Percentiles rank a stretch among this genome's conserved stretches.
These are phyloP conservation scores for Glarea lozoyensis DNA, from an alignment of 495 filamentous ascomycete genomes.

Conservation along the genomic window DNA sequence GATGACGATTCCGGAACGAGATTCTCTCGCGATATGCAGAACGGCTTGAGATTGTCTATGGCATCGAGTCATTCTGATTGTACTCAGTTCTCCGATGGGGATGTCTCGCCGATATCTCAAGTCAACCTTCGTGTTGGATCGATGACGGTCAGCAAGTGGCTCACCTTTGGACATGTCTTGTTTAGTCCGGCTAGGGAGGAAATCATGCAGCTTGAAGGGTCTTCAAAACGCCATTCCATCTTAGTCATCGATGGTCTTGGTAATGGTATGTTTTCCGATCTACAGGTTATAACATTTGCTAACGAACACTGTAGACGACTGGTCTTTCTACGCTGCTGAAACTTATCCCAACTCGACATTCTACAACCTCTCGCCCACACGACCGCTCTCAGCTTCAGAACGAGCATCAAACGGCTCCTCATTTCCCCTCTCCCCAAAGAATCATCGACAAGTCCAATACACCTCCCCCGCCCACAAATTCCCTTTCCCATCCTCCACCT, in stretches of 20 bases:
- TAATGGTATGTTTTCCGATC: constrained; percentile 28
- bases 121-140: constrained; percentile 76
- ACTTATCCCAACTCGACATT: constrained; percentile 81
- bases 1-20: constrained; percentile 17
- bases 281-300: not conserved
- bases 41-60: constrained; percentile 2
- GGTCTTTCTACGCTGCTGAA: constrained; percentile 94
- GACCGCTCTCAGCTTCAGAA: constrained; percentile 33
- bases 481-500: constrained; percentile 81
- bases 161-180: constrained; percentile 89
- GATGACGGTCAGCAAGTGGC: constrained; percentile 63
- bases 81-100: constrained; percentile 42
- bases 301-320: constrained; percentile 55
- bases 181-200: constrained; percentile 87
- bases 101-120: constrained; percentile 55
- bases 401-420: constrained; percentile 23
- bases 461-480: constrained; percentile 57
- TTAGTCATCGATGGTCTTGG: constrained; percentile 89
- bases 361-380: constrained; percentile 65
- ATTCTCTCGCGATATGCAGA: not conserved
- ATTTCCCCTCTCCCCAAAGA: constrained; percentile 57
- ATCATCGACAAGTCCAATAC: constrained; percentile 80
- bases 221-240: constrained; percentile 49
- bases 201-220: constrained; percentile 39
- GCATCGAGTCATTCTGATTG: not conserved